A percentile compares a stretch with the other conserved stretches of the same genome.
These are phyloP conservation scores for Boletus barrowsii DNA, from an alignment of 768 basidiomycete genomes.

Conservation along the genomic window DNA sequence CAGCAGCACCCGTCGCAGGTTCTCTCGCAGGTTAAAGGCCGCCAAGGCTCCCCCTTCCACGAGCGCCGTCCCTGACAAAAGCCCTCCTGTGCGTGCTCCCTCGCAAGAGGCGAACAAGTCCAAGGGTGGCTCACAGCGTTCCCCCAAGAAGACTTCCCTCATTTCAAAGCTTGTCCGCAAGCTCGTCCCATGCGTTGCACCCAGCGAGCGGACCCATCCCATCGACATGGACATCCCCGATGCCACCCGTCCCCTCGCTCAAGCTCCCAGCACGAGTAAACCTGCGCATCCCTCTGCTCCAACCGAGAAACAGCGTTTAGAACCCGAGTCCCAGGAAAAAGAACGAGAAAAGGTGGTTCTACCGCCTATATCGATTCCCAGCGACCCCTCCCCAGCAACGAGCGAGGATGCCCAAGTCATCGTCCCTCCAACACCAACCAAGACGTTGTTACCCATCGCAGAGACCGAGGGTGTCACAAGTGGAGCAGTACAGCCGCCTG, in stretches of 20 bases:
- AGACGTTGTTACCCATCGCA: constrained; percentile 47
- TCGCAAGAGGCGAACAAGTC: constrained; percentile 34
- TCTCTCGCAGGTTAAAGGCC: constrained; percentile 29
- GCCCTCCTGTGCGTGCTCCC: constrained; percentile 33
- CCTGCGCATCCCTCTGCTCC: constrained; percentile 21
- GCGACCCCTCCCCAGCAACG: constrained; percentile 18
- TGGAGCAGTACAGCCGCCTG: constrained; percentile 90
- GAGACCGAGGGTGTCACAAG: constrained; percentile 89
- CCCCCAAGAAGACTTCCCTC: constrained; percentile 49
- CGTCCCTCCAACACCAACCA: constrained; percentile 49
- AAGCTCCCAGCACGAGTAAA: constrained; percentile 18
- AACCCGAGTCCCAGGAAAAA: constrained; percentile 30
- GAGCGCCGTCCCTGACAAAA: constrained; percentile 23
- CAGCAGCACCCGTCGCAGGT: constrained; percentile 24
- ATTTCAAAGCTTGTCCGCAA: constrained; percentile 57
- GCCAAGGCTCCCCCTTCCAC: constrained; percentile 16
- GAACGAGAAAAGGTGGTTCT: constrained; percentile 35
- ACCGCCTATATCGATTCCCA: constrained; percentile 19
- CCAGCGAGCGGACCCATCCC: constrained; percentile 44
- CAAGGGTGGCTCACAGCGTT: constrained; percentile 32
- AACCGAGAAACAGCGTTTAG: constrained; percentile 29
- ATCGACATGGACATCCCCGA: constrained; percentile 39
- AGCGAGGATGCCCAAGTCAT: constrained; percentile 37
- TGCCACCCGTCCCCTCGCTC: constrained; percentile 14
- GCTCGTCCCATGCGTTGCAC: constrained; percentile 65